Base-by-base conservation (phyloP, 1,284 basidiomycete species). In the Leccinum variabile region DNA sequence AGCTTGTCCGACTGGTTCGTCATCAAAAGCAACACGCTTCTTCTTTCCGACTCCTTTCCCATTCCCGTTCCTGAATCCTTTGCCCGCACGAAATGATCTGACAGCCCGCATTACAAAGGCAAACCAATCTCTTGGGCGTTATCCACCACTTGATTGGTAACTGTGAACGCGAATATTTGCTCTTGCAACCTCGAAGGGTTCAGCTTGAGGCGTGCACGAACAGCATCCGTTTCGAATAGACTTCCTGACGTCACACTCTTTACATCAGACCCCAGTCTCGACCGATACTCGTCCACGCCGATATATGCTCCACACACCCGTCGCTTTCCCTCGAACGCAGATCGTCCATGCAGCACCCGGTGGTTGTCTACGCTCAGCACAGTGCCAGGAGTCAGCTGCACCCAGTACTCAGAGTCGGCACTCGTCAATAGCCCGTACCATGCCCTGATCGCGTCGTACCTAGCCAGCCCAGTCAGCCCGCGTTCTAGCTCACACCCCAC, bases 221-320 rank as follows among this genome's bases (percentile, higher is more conserved):
- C 66, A 32, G 72, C 73, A 72, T 85, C 83, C 56, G 81, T 74
- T 69, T 90, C 81, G 82, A 86, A 68, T 35, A 74, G 86, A 68
- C 63, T 77, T 58, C 70, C 68, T 46, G 68, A 41, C 22, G 59
- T 37, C 54, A 57, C 28, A 6, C 46, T 66, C 8, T 55, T 50
- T 13, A 14, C 18, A 22, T 16, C 67, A 44, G 65, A 65, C 25
- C 82, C 81, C 7, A 94, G 79, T 67, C 89, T 87, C 0, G 93
- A 95, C 37, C 82, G 82, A 75, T 90, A 97, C 73, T 97, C 95
- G 71, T 97, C 95, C n/a, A 86, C 81, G 0, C 93, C 92, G 59
- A 97, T 85, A 72, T 99, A 99, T 0, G 96, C 96, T 0, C 97
- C 97, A 70, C 97, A 98, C 86, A 99, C 93, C 1, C 93, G 84